Base-by-base conservation (phyloP, 805 yeast species). In the Metschnikowia hibisci region DNA sequence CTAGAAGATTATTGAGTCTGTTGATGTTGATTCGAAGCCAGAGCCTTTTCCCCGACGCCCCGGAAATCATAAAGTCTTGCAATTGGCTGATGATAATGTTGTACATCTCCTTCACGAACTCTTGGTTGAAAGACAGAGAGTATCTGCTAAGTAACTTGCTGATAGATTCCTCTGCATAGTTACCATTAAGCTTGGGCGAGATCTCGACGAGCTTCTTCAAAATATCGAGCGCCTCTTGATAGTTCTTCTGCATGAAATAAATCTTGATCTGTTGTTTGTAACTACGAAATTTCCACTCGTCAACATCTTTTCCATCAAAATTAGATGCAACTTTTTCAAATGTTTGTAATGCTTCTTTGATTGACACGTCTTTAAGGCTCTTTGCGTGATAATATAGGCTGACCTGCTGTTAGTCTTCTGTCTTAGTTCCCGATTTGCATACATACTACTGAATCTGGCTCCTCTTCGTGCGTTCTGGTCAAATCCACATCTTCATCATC, bases 1-100 rank as follows among this genome's bases (percentile, higher is more conserved):
- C 62, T 15, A 65, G 48, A 10, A 71, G 50, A 0, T 67, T 53
- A 22, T 72, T 69, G 4, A 78, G 63, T 35, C 70, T 64, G 43
- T 69, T 73, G 26, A 80, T 55, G 33, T 65, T 68, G n/a, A 75
- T 62, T 47, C 77, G 74, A 34, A 80, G 61, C 64, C 74, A 69
- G 29, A 79, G 50, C 28, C 81, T 60, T 15, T 50, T 52, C 7
- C 52, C 54, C 9, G 51, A 47, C 16, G 43, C n/a, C 5, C 51
- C 53, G 6, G 58, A 48, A 22, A 51, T 46, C 37, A 49, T 51
- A 16, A 47, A 42, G 23, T 47, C 51, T 27, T 51, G 47, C 30
- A 67, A 46, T 23, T 57, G 60, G 13, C 43, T 42, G 6, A 71
- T 52, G 9, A 69, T 55, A 8, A 60, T 57, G 31, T 65, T 66